Percentiles rank a stretch among this genome's conserved stretches.
phyloP scores from a whole-genome alignment of 805 yeast genomes.

The Schizosaccharomyces osmophilus region DNA sequence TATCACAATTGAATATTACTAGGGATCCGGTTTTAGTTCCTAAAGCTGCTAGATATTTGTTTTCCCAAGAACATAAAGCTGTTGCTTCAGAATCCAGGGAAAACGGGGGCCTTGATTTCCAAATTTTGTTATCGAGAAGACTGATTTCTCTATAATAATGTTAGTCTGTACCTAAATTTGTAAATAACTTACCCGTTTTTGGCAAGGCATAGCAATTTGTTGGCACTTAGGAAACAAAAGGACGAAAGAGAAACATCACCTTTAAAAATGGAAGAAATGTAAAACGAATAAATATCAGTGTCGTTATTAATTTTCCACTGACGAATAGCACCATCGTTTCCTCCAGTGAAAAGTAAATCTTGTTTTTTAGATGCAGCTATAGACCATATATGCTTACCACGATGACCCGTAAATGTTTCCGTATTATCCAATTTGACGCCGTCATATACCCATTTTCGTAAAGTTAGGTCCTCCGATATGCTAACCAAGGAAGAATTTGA shows the following conservation, averaged over 20 bases:
- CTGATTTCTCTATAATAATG: background rate
- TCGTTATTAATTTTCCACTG: background rate
- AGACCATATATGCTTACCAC: background rate
- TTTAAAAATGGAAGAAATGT: too few relatives aligned
- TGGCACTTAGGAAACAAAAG: background rate
- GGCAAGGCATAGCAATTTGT: background rate
- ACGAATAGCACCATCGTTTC: constrained; percentile 1
- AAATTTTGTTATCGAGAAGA: background rate
- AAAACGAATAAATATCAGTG: background rate
- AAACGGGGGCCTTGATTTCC: background rate
- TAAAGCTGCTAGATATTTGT: background rate
- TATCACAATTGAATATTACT: background rate
- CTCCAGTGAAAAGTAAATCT: background rate
- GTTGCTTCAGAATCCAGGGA: background rate
- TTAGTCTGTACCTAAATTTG: background rate
- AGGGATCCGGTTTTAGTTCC: background rate
- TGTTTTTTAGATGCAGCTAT: background rate
- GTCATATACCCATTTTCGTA: background rate
- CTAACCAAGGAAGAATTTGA: background rate
- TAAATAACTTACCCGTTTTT: background rate
- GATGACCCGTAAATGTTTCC: background rate
- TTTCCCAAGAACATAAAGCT: background rate
- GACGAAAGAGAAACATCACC: background rate
- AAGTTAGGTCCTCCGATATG: background rate
- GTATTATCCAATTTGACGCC: background rate